phyloP scores from a whole-genome alignment of 2,329 filamentous ascomycete species.

The Xylaria hypoxylon region DNA sequence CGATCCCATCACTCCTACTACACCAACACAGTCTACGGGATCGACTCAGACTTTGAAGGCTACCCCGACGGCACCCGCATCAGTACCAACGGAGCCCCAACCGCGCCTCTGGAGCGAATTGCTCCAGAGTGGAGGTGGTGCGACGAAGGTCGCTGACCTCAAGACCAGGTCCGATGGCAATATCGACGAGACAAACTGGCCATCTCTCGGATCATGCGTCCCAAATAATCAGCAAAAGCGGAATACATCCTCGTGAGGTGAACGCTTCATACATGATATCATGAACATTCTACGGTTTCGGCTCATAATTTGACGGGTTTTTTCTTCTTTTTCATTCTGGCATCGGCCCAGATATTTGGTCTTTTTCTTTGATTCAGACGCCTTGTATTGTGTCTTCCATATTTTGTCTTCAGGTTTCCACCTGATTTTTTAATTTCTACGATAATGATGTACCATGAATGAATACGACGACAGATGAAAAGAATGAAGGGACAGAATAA shows the following conservation, averaged over 20 bases:
- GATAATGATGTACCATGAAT: not conserved
- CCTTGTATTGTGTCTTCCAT: not conserved
- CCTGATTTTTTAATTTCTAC: not conserved
- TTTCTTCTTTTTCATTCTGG: not conserved
- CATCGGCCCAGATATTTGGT: not conserved
- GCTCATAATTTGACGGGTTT: not conserved
- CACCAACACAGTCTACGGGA: not conserved
- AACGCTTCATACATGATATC: not conserved
- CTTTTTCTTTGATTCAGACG: not conserved
- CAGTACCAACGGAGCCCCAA: not conserved
- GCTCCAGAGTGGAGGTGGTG: not conserved
- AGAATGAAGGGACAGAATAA: too few relatives aligned
- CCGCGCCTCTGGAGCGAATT: conserved; percentile 27
- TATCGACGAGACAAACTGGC: conserved; percentile 21
- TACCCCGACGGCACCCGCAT: not conserved
- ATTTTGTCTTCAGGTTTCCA: not conserved
- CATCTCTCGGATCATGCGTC: conserved; percentile 6
- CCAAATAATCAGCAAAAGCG: not conserved
- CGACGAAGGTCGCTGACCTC: not conserved
- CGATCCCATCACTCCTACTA: not conserved
- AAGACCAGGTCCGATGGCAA: conserved; percentile 10
- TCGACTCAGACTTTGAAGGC: not conserved
- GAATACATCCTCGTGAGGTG: conserved; percentile 7
- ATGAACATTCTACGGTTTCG: not conserved
- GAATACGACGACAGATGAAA: not conserved